Percentiles rank a stretch among this genome's conserved stretches.
Conservation (phyloP, 1,139 yeast species). For the Kodamaea suecica region DNA sequence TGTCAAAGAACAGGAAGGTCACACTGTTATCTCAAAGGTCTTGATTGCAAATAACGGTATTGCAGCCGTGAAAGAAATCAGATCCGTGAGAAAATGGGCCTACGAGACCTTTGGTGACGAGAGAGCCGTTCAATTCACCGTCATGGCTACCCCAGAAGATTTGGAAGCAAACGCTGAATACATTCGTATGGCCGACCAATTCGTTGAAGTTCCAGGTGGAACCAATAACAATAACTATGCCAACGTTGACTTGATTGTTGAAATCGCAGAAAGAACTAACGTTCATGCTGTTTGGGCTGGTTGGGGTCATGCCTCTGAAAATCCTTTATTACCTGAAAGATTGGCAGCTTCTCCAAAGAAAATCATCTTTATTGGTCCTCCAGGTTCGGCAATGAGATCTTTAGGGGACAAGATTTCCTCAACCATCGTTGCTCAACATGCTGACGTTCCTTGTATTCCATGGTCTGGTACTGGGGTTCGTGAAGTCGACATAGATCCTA, state of each 20-base stretch:
- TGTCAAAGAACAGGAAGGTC: conserved; percentile 85
- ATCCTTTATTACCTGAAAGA: conserved; percentile 89
- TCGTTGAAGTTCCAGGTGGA: conserved; percentile 98
- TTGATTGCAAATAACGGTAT: conserved; percentile 98
- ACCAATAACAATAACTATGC: conserved; percentile 98
- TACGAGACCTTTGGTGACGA: conserved; percentile 97
- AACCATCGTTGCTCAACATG: conserved; percentile 98
- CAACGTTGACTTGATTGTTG: conserved; percentile 94
- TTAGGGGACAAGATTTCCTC: conserved; percentile 96
- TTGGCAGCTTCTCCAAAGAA: conserved; percentile 87
- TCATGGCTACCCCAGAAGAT: conserved; percentile 99
- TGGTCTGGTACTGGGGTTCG: conserved; percentile 99
- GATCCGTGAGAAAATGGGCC: conserved; percentile 98
- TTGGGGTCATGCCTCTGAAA: conserved; percentile 99
- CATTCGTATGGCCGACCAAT: conserved; percentile 98
- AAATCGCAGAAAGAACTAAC: conserved; percentile 91
- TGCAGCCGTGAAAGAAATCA: conserved; percentile 97
- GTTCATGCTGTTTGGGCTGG: conserved; percentile 99
- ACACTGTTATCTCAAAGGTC: conserved; percentile 85
- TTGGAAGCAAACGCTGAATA: conserved; percentile 95
- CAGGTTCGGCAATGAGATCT: conserved; percentile 99
- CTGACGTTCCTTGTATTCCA: conserved; percentile 95
- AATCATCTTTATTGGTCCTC: conserved; percentile 94
- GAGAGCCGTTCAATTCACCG: conserved; percentile 88
- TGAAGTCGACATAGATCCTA: conserved; percentile 63